Evolutionary conservation across 768 basidiomycete genomes (phyloP).

Genomic region (Mycena latifolia): DNA sequence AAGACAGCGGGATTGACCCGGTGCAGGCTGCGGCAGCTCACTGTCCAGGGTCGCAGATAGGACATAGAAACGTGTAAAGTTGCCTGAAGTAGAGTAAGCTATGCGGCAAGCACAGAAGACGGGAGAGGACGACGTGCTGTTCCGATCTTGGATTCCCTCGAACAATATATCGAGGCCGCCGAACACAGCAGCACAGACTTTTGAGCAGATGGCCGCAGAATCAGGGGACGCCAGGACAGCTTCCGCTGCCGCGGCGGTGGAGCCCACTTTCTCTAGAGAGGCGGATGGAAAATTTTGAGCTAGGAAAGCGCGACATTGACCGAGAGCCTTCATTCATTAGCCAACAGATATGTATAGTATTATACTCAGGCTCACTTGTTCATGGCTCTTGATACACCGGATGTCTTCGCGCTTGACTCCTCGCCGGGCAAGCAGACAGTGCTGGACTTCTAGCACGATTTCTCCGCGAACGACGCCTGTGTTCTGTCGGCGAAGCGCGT

Average conservation of each 20-base stretch:
- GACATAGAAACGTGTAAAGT: slow-evolving; percentile 79
- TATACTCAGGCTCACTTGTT: slow-evolving; percentile 66
- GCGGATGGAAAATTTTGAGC: slow-evolving; percentile 64
- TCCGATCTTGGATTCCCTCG: slow-evolving; percentile 74
- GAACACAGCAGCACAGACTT: slow-evolving; percentile 70
- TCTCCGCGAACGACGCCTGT: slow-evolving; percentile 70
- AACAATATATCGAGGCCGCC: slow-evolving; percentile 70
- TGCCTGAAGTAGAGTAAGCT: slow-evolving; percentile 54
- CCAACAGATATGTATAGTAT: neutral
- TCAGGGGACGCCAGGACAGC: slow-evolving; percentile 56
- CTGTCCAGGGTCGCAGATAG: slow-evolving; percentile 54
- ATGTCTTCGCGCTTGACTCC: slow-evolving; percentile 71
- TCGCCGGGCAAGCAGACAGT: slow-evolving; percentile 74
- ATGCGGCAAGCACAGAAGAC: slow-evolving; percentile 15
- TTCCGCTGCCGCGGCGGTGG: slow-evolving; percentile 80
- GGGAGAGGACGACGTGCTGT: slow-evolving; percentile 53
- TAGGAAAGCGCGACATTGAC: slow-evolving; percentile 81
- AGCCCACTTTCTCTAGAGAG: slow-evolving; percentile 67
- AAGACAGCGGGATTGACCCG: slow-evolving; percentile 23
- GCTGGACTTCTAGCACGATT: slow-evolving; percentile 69
- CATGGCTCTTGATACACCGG: slow-evolving; percentile 77
- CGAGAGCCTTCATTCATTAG: slow-evolving; percentile 67
- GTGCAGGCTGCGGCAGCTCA: slow-evolving; percentile 30
- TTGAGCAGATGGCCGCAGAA: slow-evolving; percentile 83
- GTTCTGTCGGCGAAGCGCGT: slow-evolving; percentile 63